Evolutionary conservation across 257 asterid genomes (phyloP).

Genomic region (Nicotiana otophora): DNA sequence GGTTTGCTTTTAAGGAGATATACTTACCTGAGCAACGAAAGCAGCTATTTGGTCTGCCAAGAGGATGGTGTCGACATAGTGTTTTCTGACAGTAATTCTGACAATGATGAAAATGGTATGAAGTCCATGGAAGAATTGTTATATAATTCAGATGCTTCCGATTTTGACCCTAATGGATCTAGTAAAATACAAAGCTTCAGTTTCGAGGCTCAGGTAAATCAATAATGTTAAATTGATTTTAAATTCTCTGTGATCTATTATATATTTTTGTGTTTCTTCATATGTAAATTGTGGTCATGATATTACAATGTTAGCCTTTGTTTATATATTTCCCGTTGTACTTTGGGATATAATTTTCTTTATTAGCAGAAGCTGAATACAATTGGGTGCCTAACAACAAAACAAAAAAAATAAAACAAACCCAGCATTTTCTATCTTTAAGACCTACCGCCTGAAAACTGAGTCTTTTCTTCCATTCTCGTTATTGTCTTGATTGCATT

Average conservation of each 20-base stretch:
- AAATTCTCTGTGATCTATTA: neutral
- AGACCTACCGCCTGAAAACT: neutral
- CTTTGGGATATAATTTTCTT: neutral
- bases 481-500: neutral
- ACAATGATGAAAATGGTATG: constrained; percentile 28
- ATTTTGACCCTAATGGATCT: constrained; percentile 44
- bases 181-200: constrained; percentile 64
- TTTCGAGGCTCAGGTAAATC: constrained; percentile 86
- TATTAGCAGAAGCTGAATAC: neutral
- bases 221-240: neutral
- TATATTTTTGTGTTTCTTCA: neutral
- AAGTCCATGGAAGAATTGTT: constrained; percentile 41
- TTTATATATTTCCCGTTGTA: constrained; percentile 1
- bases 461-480: neutral
- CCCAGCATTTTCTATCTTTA: neutral
- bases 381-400: neutral
- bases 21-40: constrained; percentile 76
- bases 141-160: constrained; percentile 40
- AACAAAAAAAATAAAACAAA: neutral
- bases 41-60: constrained; percentile 65
- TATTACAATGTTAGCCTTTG: neutral
- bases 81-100: constrained; percentile 39
- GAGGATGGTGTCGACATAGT: constrained; percentile 89
- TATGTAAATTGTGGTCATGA: neutral
- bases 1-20: constrained; percentile 70